phyloP scores from a whole-genome alignment of 768 basidiomycete species.

The Amanita subjunquillea region DNA sequence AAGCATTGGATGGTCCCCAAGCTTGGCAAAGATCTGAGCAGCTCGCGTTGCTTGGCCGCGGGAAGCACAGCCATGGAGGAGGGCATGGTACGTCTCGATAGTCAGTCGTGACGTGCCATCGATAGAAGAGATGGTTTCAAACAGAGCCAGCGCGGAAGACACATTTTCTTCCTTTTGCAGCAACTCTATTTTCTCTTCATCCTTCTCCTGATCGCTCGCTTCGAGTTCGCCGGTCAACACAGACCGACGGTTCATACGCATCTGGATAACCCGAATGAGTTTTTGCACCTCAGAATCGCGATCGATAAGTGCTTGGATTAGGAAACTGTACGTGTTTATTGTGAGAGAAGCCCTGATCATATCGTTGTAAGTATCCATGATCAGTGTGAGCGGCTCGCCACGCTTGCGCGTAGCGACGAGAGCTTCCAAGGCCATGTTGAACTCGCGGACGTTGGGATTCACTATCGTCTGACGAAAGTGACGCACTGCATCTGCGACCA shows the following conservation, averaged over 20 bases:
- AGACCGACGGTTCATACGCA: slow-evolving; percentile 25
- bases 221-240: slow-evolving; percentile 16
- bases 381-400: slow-evolving; percentile 43
- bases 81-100: slow-evolving; percentile 30
- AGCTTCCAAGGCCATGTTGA: slow-evolving; percentile 53
- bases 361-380: slow-evolving; percentile 63
- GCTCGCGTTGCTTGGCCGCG: slow-evolving; percentile 51
- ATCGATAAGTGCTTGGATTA: slow-evolving; percentile 52
- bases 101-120: slow-evolving; percentile 22
- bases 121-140: slow-evolving; percentile 38
- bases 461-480: slow-evolving; percentile 18
- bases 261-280: slow-evolving; percentile 31
- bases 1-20: slow-evolving; percentile 35
- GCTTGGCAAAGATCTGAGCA: slow-evolving; percentile 51
- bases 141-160: slow-evolving; percentile 58
- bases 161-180: slow-evolving; percentile 64
- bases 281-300: slow-evolving; percentile 58
- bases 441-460: slow-evolving; percentile 36
- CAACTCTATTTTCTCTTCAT: slow-evolving; percentile 27
- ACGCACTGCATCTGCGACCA: slow-evolving; percentile 24
- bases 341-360: slow-evolving; percentile 57
- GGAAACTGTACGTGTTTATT: slow-evolving; percentile 42
- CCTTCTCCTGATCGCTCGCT: slow-evolving; percentile 12
- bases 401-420: slow-evolving; percentile 32
- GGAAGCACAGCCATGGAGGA: slow-evolving; percentile 54